Evolutionary conservation across 257 asterid species (phyloP).

Genomic region (Solanum chmielewskii): DNA sequence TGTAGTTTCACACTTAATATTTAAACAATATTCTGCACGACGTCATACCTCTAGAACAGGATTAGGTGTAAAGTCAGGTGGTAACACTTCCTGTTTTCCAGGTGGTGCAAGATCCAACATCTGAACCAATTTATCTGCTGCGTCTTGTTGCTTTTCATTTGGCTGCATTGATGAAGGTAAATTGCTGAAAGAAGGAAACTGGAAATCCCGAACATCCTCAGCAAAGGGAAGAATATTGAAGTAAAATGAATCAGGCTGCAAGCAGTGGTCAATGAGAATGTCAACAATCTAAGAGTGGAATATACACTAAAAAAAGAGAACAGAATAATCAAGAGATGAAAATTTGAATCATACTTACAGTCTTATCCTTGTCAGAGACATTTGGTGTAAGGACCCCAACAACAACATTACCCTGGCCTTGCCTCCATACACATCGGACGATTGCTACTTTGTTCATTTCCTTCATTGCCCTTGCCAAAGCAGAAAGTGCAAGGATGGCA

Average conservation of each 20-base stretch:
- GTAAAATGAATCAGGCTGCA: constrained; percentile 88
- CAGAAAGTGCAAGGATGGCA: constrained; percentile 70
- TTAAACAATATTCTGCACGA: neutral
- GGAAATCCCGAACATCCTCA: constrained; percentile 96
- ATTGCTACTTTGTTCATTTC: constrained; percentile 82
- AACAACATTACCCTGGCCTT: constrained; percentile 84
- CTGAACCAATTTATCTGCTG: constrained; percentile 73
- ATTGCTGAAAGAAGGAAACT: constrained; percentile 82
- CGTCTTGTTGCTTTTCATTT: constrained; percentile 70
- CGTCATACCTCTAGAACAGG: constrained; percentile 66
- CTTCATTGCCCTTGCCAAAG: constrained; percentile 88
- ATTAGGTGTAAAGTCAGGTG: constrained; percentile 81
- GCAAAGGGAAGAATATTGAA: constrained; percentile 97
- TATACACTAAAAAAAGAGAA: neutral
- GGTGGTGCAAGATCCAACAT: constrained; percentile 86
- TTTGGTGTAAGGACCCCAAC: constrained; percentile 81
- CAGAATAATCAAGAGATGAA: neutral
- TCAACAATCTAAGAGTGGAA: neutral
- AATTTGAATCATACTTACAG: constrained; percentile 36
- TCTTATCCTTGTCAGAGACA: constrained; percentile 51
- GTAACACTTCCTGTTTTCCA: constrained; percentile 65
- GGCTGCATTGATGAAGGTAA: constrained; percentile 83
- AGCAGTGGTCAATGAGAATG: neutral
- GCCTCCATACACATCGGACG: constrained; percentile 96
- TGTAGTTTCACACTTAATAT: neutral